These are phyloP conservation scores for Candida glucosophila DNA, from an alignment of 1,139 yeast species.

Conservation along the genomic window DNA sequence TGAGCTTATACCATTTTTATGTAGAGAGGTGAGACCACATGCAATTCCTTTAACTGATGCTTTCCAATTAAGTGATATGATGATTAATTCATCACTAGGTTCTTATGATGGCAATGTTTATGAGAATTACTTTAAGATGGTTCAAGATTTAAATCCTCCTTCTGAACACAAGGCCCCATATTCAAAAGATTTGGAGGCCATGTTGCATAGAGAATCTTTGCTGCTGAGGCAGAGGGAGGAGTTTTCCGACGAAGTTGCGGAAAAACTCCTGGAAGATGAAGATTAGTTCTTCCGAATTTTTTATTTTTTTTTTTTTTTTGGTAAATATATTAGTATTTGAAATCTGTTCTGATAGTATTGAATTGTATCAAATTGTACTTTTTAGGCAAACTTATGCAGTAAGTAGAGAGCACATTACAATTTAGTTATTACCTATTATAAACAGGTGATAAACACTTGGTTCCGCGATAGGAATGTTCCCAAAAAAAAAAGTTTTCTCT, in stretches of 20 bases:
- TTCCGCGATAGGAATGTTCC: no score
- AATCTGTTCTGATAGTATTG: no score
- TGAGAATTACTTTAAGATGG: conserved; percentile 57
- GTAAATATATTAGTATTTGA: no score
- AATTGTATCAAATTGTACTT: no score
- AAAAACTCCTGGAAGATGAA: not conserved
- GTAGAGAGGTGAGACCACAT: conserved; percentile 52
- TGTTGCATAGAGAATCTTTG: conserved; percentile 45
- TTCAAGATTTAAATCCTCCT: conserved; percentile 46
- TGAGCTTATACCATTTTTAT: conserved; percentile 20
- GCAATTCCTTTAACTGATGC: conserved; percentile 84
- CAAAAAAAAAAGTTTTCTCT: no score
- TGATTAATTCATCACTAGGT: conserved; percentile 82
- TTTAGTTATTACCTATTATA: no score
- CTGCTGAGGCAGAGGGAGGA: conserved; percentile 44
- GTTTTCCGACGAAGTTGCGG: conserved; percentile 20
- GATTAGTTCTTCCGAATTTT: no score
- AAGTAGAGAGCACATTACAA: no score
- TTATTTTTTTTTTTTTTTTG: no score
- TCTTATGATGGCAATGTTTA: conserved; percentile 80
- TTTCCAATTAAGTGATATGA: conserved; percentile 76
- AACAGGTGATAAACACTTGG: no score
- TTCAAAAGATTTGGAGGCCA: conserved; percentile 37
- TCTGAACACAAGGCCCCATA: conserved; percentile 55
- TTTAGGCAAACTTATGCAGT: no score